phyloP scores from a whole-genome alignment of 148 eudicot genomes.

The Amaranthus hypochondriacus region DNA sequence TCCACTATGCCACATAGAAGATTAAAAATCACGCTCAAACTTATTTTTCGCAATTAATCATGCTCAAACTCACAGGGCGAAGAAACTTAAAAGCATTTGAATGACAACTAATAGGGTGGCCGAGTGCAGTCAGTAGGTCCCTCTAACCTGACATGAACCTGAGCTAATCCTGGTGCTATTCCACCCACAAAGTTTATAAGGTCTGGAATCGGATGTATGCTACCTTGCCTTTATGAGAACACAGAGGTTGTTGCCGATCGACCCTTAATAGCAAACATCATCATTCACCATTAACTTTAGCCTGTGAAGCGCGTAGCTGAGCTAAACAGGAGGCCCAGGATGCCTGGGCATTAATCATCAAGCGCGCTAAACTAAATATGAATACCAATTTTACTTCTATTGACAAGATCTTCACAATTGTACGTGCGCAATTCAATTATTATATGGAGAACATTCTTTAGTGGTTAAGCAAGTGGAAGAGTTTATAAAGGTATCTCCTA shows the following conservation, averaged over 20 bases:
- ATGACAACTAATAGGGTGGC: not conserved
- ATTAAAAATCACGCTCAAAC: not conserved
- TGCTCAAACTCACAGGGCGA: not conserved
- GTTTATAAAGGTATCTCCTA: slow-evolving; percentile 5
- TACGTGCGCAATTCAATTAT: not conserved
- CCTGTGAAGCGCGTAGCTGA: not conserved
- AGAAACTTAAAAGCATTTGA: not conserved
- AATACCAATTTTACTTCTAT: not conserved
- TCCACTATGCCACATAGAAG: not conserved
- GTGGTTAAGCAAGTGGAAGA: not conserved
- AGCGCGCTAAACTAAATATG: too few relatives aligned
- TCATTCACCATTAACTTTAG: not conserved
- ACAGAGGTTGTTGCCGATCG: not conserved
- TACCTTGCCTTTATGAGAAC: too few relatives aligned
- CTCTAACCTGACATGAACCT: not conserved
- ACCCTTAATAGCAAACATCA: not conserved
- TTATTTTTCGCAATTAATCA: not conserved
- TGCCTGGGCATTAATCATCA: not conserved
- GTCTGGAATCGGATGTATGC: too few relatives aligned
- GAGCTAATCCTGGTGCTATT: not conserved
- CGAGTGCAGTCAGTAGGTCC: too few relatives aligned
- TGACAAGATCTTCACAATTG: not conserved
- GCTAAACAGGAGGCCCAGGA: slow-evolving; percentile 2
- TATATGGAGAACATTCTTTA: not conserved
- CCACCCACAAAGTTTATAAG: too few relatives aligned